phyloP scores from a whole-genome alignment of 208 protist species.

The Perkinsela sp. region DNA sequence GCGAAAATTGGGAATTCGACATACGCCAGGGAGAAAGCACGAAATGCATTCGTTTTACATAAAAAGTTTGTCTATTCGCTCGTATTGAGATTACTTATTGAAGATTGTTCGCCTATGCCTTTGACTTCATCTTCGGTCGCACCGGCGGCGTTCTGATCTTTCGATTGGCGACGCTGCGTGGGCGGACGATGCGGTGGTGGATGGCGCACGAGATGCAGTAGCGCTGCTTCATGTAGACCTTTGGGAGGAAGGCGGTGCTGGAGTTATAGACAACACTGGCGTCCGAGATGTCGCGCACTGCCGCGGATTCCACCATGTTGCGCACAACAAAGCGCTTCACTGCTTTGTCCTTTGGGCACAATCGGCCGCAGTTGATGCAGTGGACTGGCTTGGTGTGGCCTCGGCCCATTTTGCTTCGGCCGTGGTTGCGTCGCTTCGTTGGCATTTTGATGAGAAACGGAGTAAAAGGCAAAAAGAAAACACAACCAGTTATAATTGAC shows the following conservation, averaged over 20 bases:
- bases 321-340: constrained; percentile 91
- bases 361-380: constrained; percentile 71
- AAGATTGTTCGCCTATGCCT: no score
- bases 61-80: no score
- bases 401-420: constrained; percentile 61
- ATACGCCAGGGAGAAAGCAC: no score
- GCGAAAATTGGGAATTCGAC: no score
- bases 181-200: constrained; percentile 86
- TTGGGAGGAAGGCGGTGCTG: constrained; percentile 75
- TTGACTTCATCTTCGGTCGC: not conserved
- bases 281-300: constrained; percentile 84
- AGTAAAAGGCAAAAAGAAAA: not conserved
- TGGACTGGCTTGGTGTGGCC: constrained; percentile 58
- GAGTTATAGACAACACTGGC: constrained; percentile 58
- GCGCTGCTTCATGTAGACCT: constrained; percentile 95
- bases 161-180: constrained; percentile 30
- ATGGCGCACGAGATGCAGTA: constrained; percentile 98
- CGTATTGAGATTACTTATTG: no score
- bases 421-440: constrained; percentile 71
- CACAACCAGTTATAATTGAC: no score
- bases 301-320: constrained; percentile 89
- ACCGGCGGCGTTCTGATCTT: constrained; percentile 19
- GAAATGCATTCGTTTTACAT: no score
- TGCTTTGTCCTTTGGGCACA: constrained; percentile 83
- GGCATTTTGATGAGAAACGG: constrained; percentile 25